These are phyloP conservation scores for Cutaneotrichosporon dermatis DNA, from an alignment of 1,284 basidiomycete genomes.

Conservation along the genomic window DNA sequence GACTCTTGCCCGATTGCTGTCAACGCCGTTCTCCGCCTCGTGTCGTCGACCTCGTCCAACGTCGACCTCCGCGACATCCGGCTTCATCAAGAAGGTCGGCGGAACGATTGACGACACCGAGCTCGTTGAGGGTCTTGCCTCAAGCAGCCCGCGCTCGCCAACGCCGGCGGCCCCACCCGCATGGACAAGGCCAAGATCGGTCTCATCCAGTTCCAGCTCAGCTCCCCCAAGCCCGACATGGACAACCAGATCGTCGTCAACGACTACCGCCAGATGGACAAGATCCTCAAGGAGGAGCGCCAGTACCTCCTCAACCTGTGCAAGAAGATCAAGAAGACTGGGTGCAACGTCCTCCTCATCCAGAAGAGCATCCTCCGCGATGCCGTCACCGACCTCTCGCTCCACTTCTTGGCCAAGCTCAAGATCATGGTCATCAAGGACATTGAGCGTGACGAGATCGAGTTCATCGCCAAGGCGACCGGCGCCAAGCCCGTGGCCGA, in stretches of 20 bases:
- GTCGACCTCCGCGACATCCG: constrained; percentile 96
- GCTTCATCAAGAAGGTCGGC: constrained; percentile 96
- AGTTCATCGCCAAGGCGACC: constrained; percentile 91
- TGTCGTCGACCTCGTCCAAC: constrained; percentile 78
- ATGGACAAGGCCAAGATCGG: constrained; percentile 99
- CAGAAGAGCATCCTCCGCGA: constrained; percentile 99
- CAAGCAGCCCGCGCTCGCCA: constrained; percentile 87
- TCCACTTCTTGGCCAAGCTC: constrained; percentile 96
- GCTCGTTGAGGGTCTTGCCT: constrained; percentile 94
- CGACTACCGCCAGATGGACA: constrained; percentile 99
- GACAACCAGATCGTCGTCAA: constrained; percentile 99
- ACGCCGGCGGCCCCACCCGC: constrained; percentile 87
- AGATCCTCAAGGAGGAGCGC: constrained; percentile 97
- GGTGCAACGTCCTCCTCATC: constrained; percentile 97
- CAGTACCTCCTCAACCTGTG: constrained; percentile 97
- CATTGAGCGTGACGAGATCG: constrained; percentile 97
- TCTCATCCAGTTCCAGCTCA: constrained; percentile 97
- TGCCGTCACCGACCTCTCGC: constrained; percentile 96
- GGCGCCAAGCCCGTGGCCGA: constrained; percentile 96
- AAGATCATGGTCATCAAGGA: constrained; percentile 98
- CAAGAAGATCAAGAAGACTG: constrained; percentile 99
- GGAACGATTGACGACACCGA: constrained; percentile 99
- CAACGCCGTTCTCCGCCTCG: constrained; percentile 84
- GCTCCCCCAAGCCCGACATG: constrained; percentile 98
- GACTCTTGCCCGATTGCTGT: constrained; percentile 94